Base-by-base conservation (phyloP, 2,329 filamentous ascomycete species). In the Talaromyces sp. region DNA sequence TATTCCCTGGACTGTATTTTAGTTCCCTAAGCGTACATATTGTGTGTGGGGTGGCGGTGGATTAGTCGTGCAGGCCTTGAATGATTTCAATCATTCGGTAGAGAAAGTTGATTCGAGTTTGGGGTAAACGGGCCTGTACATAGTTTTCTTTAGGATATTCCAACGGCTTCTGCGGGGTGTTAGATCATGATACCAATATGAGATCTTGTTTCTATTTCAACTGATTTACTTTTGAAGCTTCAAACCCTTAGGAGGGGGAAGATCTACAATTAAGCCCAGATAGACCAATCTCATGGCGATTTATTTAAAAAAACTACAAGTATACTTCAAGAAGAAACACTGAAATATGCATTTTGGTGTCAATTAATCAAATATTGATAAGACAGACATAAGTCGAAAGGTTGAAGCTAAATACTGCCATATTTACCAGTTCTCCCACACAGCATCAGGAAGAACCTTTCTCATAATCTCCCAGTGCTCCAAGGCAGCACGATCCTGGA, bases 401-500 rank as follows among this genome's bases (percentile, higher is more conserved):
- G 9, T 9, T 9, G 24, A 27, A 9, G 4, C 24, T 27, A 4
- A 27, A 27, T 9, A 4, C 16, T 17, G 43, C 16, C 24, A 17
- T 22, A 30, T 47, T 37, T 44, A 96, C 90, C 91, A 97, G 65
- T 85, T 82, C 76, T 96, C 88, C 94, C 94, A 99, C 22, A 97
- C 83, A 11, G 76, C 76, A 51, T 79, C 79, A 1, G 92, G 91
- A 57, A 97, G 62, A 2, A 97, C 91, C 1, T 77, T 84, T 66
- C 94, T 84, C 91, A 99, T 99, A 42, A 99, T 87, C 39, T 76
- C 78, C 94, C 94, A 99, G 75, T 99, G 94, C 9, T 89, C 89
- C 47, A 89, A 69, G 0, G 92, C 92, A 64, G 89, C 90, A 65
- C 84, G 79, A 65, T 85, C 80, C 68, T 96, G 91, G 79, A 84